A percentile compares a stretch with the other conserved stretches of the same genome.
Conservation (phyloP, 352 stramenopile genomes). For the Pythium sp. region DNA sequence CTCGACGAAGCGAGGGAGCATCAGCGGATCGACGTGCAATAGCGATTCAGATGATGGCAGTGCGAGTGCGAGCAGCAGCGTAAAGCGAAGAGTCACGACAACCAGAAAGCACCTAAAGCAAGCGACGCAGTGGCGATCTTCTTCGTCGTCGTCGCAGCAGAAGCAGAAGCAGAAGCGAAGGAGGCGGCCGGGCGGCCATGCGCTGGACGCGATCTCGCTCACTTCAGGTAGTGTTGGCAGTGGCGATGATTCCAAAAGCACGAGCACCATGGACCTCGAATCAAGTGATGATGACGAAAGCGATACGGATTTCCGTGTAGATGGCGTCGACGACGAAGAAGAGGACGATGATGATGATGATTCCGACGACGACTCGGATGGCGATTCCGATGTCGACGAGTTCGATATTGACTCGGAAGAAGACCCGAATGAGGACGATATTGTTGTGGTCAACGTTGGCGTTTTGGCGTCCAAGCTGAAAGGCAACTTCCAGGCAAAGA, state of each 20-base stretch:
- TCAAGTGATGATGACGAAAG: conserved; percentile 17
- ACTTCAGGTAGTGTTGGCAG: conserved; percentile 4
- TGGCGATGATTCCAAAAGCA: conserved; percentile 1
- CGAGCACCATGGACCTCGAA: conserved; percentile 9
- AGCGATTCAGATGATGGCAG: conserved; percentile 17
- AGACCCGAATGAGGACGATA: conserved; percentile 13
- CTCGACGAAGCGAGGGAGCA: conserved; percentile 10
- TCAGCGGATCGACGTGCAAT: conserved; percentile 25
- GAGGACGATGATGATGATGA: conserved; percentile 19
- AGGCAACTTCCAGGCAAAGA: conserved; percentile 10
- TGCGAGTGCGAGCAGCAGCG: conserved; percentile 13
- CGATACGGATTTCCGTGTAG: conserved; percentile 11
- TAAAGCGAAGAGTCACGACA: conserved; percentile 6
- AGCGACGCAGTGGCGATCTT: too few relatives aligned
- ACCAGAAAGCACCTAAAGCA: conserved; percentile 1
- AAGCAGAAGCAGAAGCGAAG: conserved; percentile 9
- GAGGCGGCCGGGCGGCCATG: background rate
- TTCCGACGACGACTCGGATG: background rate
- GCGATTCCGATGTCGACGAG: conserved; percentile 4
- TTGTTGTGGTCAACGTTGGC: conserved; percentile 11
- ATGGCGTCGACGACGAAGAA: conserved; percentile 21
- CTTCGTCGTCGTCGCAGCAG: background rate
- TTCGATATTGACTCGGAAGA: conserved; percentile 11
- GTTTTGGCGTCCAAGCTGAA: conserved; percentile 6
- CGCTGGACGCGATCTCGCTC: conserved; percentile 14